These are phyloP conservation scores for Ormosia emarginata DNA, from an alignment of 306 rosid species.

Conservation along the genomic window DNA sequence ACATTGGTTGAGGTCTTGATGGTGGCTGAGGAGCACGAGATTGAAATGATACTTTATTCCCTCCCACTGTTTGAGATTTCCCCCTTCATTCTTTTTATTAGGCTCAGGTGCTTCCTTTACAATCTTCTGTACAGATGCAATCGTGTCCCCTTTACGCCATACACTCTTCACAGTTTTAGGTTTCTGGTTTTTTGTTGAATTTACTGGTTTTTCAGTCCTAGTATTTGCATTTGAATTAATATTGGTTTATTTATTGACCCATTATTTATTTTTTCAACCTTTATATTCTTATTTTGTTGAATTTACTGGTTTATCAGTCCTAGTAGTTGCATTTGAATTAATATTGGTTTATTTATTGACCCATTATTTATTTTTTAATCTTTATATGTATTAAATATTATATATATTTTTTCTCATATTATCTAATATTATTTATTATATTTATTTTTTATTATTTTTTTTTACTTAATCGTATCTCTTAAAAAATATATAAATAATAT, in stretches of 20 bases:
- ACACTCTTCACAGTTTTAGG: conserved; percentile 83
- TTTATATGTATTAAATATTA: no score
- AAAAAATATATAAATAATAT: no score
- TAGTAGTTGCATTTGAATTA: conserved; percentile 27
- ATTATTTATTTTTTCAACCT: no score
- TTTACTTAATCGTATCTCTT: no score
- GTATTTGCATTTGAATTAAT: conserved; percentile 28
- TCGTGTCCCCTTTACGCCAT: conserved; percentile 93
- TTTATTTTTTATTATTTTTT: no score
- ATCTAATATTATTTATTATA: no score
- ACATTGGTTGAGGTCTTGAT: conserved; percentile 60
- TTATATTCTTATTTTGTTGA: no score
- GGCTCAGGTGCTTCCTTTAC: conserved; percentile 57
- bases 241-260: conserved; percentile 46
- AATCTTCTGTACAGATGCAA: conserved; percentile 63
- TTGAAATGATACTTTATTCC: conserved; percentile 34
- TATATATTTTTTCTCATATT: no score
- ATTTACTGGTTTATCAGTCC: conserved; percentile 22
- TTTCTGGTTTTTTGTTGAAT: conserved; percentile 29
- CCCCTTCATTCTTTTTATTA: conserved; percentile 29
- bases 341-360: conserved; percentile 43
- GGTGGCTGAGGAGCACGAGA: conserved; percentile 45
- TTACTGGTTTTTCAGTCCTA: conserved; percentile 19
- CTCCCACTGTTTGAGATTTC: conserved; percentile 36
- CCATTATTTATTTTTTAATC: no score